Evolutionary conservation across 2,329 filamentous ascomycete genomes (phyloP), one percentile per base, ranked within the genome.

Genomic region (Cladosporium velox): DNA sequence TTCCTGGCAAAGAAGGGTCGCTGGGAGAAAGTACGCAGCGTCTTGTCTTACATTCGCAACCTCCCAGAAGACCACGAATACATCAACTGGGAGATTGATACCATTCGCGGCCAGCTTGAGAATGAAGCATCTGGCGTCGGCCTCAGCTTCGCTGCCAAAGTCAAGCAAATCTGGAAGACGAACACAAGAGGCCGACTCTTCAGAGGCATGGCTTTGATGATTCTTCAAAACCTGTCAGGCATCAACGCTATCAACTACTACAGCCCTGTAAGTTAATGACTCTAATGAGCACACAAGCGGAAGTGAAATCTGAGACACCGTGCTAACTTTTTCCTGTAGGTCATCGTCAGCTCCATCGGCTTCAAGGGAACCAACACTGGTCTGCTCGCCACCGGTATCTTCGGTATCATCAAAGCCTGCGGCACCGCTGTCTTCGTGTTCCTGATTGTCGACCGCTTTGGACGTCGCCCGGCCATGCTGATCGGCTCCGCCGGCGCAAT

Each of bases 91-190:
- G 61, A 64, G 21, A 57, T 64, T 18, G 61, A 54, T n/a, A 32
- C 41, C 24, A 64, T 64, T 15, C 51, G 54, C 8, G 61, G 51
- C 24, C 51, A 54, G 41, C 51, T 64, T 28, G 61, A 64, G 11
- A 57, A 30, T 24, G 54, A 65, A 34, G 49, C 63, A 11, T 60
- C 58, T 12, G 58, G 58, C 24, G 28, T 21, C 58, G 41, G 41
- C 18, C 30, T 64, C 12, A 65, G 65, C 21, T 68, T 68, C 59
- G 60, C 62, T 30, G 28, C 58, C 15, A 60, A 87, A 69, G 86
- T 68, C 57, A 76, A 76, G 69, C 52, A 67, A 30, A 65, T 65
- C 24, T 67, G 67, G 61, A 59, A 49, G 24, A 64, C 61, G 15
- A 65, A 61, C 30, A 63, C 66, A 47, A 63, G 61, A 32, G 64